These are phyloP conservation scores for Cryptococcus sp. DNA, from an alignment of 1,284 basidiomycete species.

Conservation along the genomic window DNA sequence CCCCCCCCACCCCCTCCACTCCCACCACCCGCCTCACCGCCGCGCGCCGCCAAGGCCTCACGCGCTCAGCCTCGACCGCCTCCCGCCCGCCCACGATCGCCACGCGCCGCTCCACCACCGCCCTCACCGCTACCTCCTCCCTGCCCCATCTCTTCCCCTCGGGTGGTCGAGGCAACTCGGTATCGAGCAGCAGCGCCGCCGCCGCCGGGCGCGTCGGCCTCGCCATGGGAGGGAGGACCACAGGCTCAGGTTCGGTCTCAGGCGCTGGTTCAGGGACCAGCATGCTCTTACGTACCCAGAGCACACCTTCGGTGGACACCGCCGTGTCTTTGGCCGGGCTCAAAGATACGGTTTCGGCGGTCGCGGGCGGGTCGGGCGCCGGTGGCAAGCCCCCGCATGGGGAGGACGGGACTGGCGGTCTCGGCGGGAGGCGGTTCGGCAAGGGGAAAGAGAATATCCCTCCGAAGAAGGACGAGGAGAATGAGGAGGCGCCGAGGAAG, in stretches of 20 bases:
- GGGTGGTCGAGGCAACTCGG: background rate
- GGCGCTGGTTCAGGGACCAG: constrained; percentile 6
- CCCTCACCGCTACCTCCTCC: background rate
- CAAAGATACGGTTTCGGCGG: constrained; percentile 3
- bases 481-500: constrained; percentile 28
- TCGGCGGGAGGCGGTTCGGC: constrained; percentile 23
- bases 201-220: constrained; percentile 4
- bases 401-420: constrained; percentile 17
- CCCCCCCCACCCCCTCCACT: constrained; percentile 3
- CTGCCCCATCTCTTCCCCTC: background rate
- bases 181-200: background rate
- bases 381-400: constrained; percentile 8
- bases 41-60: constrained; percentile 8
- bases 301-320: constrained; percentile 15
- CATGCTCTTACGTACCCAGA: constrained; percentile 28
- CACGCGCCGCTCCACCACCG: constrained; percentile 22
- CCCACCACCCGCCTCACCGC: constrained; percentile 2
- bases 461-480: constrained; percentile 33
- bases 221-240: constrained; percentile 16
- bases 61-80: constrained; percentile 8
- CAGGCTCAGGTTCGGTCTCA: constrained; percentile 18
- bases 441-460: constrained; percentile 48
- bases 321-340: constrained; percentile 3
- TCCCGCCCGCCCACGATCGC: constrained; percentile 15
- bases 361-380: constrained; percentile 4